Evolutionary conservation across 257 asterid species (phyloP).

Genomic region (Capsicum pubescens): DNA sequence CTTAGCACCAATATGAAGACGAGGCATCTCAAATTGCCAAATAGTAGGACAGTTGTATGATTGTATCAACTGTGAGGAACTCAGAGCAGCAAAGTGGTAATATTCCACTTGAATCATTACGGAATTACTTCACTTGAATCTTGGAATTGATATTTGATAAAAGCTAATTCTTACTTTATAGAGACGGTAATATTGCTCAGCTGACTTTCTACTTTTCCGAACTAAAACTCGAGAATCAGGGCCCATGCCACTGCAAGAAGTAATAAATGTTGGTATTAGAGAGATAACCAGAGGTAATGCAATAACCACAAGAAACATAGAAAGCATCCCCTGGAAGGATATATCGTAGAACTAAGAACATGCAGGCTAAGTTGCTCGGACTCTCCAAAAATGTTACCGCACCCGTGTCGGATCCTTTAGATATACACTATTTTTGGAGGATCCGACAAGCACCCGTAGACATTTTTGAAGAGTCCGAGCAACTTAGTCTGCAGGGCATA

Average conservation of each 20-base stretch:
- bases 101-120: constrained; percentile 5
- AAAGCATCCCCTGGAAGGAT: constrained; percentile 11
- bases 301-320: not conserved
- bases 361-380: not conserved
- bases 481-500: not conserved
- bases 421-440: too few species aligned
- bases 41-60: not conserved
- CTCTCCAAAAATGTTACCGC: too few species aligned
- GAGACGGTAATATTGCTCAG: constrained; percentile 88
- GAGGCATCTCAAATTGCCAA: not conserved
- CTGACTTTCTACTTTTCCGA: constrained; percentile 96
- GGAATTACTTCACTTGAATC: not conserved
- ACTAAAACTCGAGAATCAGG: constrained; percentile 99
- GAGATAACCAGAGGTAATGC: not conserved
- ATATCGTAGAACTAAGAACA: not conserved
- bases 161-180: constrained; percentile 66
- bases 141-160: not conserved
- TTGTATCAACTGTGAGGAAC: not conserved
- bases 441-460: too few species aligned
- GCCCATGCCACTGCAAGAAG: constrained; percentile 94
- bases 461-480: too few species aligned
- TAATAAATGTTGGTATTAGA: constrained; percentile 11
- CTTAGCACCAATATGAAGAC: not conserved
- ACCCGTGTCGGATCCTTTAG: too few species aligned
- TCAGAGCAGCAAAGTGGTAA: not conserved